Evolutionary conservation across 2,329 filamentous ascomycete species (phyloP).

Genomic region (Westerdykella aurantiaca): DNA sequence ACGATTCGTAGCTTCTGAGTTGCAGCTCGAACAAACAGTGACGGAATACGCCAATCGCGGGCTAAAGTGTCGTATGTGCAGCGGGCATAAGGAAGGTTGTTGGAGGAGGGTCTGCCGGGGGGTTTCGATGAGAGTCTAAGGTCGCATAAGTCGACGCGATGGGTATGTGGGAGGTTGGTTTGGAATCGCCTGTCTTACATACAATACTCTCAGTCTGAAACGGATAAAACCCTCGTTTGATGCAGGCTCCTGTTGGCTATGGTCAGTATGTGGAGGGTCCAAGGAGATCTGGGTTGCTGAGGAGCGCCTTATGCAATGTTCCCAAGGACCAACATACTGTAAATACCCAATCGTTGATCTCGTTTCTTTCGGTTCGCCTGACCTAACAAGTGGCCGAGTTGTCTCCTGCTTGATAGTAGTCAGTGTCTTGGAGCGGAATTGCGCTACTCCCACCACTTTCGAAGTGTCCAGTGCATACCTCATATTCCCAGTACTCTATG

Average conservation of each 20-base stretch:
- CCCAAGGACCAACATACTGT: constrained; percentile 3
- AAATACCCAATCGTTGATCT: constrained; percentile 10
- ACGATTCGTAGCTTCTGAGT: constrained; percentile 12
- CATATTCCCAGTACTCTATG: constrained; percentile 11
- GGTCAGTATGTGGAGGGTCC: not conserved
- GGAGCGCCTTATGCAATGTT: too few relatives aligned
- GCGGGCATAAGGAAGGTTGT: constrained; percentile 11
- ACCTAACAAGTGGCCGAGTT: constrained; percentile 4
- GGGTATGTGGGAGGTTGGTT: not conserved
- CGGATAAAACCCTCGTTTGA: constrained; percentile 4
- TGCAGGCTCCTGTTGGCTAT: constrained; percentile 4
- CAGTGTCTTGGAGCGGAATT: not conserved
- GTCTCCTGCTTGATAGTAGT: constrained; percentile 1
- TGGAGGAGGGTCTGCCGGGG: constrained; percentile 10
- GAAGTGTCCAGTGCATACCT: constrained; percentile 1
- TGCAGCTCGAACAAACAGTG: constrained; percentile 9
- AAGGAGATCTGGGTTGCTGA: too few relatives aligned
- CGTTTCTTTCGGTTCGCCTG: constrained; percentile 11
- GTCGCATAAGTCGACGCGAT: not conserved
- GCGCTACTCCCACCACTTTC: not conserved
- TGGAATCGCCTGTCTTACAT: not conserved
- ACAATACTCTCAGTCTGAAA: constrained; percentile 8
- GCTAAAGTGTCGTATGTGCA: constrained; percentile 8
- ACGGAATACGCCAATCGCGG: constrained; percentile 11
- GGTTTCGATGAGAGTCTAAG: constrained; percentile 9